These are phyloP conservation scores for Suhomyces guaymorum DNA, from an alignment of 1,139 yeast species.

Conservation along the genomic window DNA sequence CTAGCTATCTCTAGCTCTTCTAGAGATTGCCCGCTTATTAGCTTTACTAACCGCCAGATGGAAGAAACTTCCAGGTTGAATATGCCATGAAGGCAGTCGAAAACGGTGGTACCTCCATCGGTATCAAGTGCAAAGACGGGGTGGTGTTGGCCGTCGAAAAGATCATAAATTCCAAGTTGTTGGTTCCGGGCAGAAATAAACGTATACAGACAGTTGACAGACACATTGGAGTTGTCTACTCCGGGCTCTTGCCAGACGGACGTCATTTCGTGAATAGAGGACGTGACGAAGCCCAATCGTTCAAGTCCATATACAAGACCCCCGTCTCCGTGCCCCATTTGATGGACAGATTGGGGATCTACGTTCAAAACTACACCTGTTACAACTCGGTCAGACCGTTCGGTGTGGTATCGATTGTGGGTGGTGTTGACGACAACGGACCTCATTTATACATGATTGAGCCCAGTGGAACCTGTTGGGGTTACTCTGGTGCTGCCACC, in stretches of 20 bases:
- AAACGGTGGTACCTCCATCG: slow-evolving; percentile 93
- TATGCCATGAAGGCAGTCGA: slow-evolving; percentile 98
- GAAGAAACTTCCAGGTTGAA: slow-evolving; percentile 97
- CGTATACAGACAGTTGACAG: slow-evolving; percentile 91
- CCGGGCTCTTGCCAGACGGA: slow-evolving; percentile 96
- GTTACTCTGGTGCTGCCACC: slow-evolving; percentile 94
- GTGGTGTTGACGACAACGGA: slow-evolving; percentile 88
- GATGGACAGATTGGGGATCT: slow-evolving; percentile 85
- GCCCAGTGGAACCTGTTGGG: slow-evolving; percentile 97
- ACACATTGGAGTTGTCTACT: slow-evolving; percentile 91
- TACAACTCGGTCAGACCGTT: slow-evolving; percentile 97
- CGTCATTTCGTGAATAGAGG: slow-evolving; percentile 91
- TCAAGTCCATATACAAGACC: slow-evolving; percentile 74
- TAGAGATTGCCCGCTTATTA: too few relatives aligned
- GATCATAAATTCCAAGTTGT: slow-evolving; percentile 78
- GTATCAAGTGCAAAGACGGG: slow-evolving; percentile 90
- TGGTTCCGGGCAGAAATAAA: slow-evolving; percentile 86
- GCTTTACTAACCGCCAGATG: slow-evolving; percentile 58
- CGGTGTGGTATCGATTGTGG: slow-evolving; percentile 89
- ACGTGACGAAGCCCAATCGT: slow-evolving; percentile 84
- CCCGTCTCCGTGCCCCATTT: slow-evolving; percentile 80
- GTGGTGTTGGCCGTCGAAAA: slow-evolving; percentile 96
- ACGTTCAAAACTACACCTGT: slow-evolving; percentile 93
- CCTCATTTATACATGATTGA: slow-evolving; percentile 95
- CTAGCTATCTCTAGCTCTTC: too few relatives aligned